Evolutionary conservation across 306 rosid species (phyloP).

Genomic region (Fragaria nilgerrensis): DNA sequence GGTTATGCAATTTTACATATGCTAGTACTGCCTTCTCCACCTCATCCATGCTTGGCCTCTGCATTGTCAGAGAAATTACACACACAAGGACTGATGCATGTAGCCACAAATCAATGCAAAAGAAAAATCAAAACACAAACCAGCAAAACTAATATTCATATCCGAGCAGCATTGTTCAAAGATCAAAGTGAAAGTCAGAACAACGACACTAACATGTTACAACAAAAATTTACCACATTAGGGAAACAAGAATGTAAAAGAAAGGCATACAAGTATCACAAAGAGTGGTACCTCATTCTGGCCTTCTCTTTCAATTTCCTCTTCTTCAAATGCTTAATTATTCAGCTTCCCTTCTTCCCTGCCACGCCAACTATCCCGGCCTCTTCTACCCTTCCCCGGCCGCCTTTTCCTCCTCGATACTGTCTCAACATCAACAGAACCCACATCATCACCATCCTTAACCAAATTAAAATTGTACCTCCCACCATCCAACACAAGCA

Average conservation of each 20-base stretch:
- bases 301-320: not conserved
- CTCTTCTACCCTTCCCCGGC: not conserved
- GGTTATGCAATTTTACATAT: not conserved
- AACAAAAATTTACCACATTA: not conserved
- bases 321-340: not conserved
- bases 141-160: not conserved
- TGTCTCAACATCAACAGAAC: slow-evolving; percentile 8
- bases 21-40: not conserved
- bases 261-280: not conserved
- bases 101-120: not conserved
- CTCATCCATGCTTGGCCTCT: slow-evolving; percentile 4
- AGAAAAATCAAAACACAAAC: not conserved
- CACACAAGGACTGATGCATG: not conserved
- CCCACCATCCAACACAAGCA: slow-evolving; percentile 26
- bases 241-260: not conserved
- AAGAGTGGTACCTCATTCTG: slow-evolving; percentile 9
- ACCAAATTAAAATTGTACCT: slow-evolving; percentile 16
- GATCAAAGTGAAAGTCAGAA: not conserved
- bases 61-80: slow-evolving; percentile 4
- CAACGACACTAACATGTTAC: not conserved
- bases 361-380: not conserved
- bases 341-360: slow-evolving; percentile 6
- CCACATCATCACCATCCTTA: slow-evolving; percentile 12
- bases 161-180: not conserved
- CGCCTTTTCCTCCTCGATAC: slow-evolving; percentile 1